Conservation (phyloP, 164 flowering plant genomes). For the Sextonia rubra region DNA sequence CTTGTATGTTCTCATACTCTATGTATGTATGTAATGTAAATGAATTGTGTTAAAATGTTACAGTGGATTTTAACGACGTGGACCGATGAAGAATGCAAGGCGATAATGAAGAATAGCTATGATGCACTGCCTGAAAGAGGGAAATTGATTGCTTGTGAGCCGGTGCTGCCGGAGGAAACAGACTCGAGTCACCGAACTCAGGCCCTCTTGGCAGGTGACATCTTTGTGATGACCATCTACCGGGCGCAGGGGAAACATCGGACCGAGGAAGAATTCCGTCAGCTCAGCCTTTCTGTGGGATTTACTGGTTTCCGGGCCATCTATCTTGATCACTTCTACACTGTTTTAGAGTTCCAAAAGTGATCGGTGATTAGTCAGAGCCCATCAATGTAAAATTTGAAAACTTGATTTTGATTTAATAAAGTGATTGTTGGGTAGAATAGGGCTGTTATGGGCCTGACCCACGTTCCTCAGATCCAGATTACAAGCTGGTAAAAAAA, state of each 20-base stretch:
- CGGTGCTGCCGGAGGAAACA: slow-evolving; percentile 48
- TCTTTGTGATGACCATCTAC: slow-evolving; percentile 72
- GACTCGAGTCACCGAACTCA: slow-evolving; percentile 64
- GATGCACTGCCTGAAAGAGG: slow-evolving; percentile 62
- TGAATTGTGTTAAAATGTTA: background rate
- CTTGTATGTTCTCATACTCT: too few species aligned
- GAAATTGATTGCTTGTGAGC: slow-evolving; percentile 74
- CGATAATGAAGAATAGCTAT: slow-evolving; percentile 62
- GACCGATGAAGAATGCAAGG: slow-evolving; percentile 65
- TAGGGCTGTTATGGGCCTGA: too few species aligned
- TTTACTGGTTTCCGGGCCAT: slow-evolving; percentile 46
- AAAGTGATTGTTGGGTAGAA: too few species aligned
- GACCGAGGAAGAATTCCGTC: slow-evolving; percentile 54
- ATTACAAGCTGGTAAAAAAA: too few species aligned
- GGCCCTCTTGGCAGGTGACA: slow-evolving; percentile 61
- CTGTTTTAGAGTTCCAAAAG: slow-evolving; percentile 58
- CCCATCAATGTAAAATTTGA: too few species aligned
- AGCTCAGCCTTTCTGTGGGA: slow-evolving; percentile 50
- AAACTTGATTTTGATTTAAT: too few species aligned
- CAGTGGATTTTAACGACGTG: slow-evolving; percentile 77
- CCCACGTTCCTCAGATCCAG: too few species aligned
- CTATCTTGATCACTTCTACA: slow-evolving; percentile 52
- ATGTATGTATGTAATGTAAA: too few species aligned
- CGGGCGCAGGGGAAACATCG: slow-evolving; percentile 60
- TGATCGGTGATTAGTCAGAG: slow-evolving; percentile 10